Evolutionary conservation across 495 filamentous ascomycete genomes (phyloP), one percentile per base, ranked within the genome.

Genomic region (Lasiosphaeria hispida): DNA sequence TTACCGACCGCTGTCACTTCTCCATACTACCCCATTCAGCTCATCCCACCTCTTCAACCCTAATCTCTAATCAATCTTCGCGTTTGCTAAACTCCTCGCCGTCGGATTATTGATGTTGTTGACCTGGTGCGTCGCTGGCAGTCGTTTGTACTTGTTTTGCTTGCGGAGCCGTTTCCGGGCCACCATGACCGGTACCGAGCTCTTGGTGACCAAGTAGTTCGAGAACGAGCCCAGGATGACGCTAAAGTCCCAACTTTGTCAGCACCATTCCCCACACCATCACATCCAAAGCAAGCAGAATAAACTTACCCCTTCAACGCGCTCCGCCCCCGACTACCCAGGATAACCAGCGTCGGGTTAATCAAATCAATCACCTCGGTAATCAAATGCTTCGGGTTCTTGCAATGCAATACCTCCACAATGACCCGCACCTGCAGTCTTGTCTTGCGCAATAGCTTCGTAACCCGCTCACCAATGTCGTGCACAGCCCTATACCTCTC

Each of bases 341-440:
- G 81, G 61, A 97, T 89, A 1, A 96, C 93, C 40, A 98, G 78
- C n/a, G 93, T 97, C 8, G 94, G 94, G 48, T 87, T 86, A 47
- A 97, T 79, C 52, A 87, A 83, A 72, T 98, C 94, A 67, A 98
- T 97, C 60, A 92, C 89, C 74, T 94, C 90, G 3, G 87, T 91
- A 42, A 94, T 84, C 67, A 94, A 75, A 68, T 90, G 85, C 71
- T 87, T 91, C 7, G 93, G 91, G 63, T 88, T 96, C 80, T 96
- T 97, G 86, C 94, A 97, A 69, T 97, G 93, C 60, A 97, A 90
- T 17, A 97, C 93, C 70, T 98, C 94, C 36, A 98, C 87, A 23
- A 94, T 90, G 51, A 96, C 84, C 45, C 90, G 85, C 37, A 96
- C 92, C 68, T 97, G 93, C 40, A 98, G 77, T 53, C 88, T 79